Percentiles rank a stretch among this genome's conserved stretches.
Evolutionary conservation across 257 asterid species (phyloP).

Genomic region (Solanum appendiculatum): DNA sequence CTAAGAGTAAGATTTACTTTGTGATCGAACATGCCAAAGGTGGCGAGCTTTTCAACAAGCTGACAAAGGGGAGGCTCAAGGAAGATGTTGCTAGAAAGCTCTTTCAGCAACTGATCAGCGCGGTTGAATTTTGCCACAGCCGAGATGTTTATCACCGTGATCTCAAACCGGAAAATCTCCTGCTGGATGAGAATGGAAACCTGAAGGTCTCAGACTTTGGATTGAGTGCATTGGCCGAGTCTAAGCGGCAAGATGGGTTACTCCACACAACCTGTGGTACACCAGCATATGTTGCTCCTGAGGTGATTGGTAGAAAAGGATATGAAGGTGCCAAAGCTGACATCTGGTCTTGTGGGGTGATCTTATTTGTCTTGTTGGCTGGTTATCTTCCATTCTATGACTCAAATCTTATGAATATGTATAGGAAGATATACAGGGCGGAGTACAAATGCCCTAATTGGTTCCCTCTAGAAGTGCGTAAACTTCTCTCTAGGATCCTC

Average conservation of each 20-base stretch:
- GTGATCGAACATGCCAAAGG: slow-evolving; percentile 77
- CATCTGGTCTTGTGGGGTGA: slow-evolving; percentile 80
- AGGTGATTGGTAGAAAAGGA: slow-evolving; percentile 53
- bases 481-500: slow-evolving; percentile 44
- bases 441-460: slow-evolving; percentile 54
- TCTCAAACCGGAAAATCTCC: slow-evolving; percentile 63
- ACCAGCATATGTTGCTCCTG: slow-evolving; percentile 78
- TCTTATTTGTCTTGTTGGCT: slow-evolving; percentile 54
- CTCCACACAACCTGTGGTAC: slow-evolving; percentile 85
- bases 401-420: slow-evolving; percentile 57
- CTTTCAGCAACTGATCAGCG: slow-evolving; percentile 60
- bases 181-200: slow-evolving; percentile 56
- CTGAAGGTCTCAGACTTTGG: slow-evolving; percentile 79
- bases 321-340: slow-evolving; percentile 72
- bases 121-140: slow-evolving; percentile 51
- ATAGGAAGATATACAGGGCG: slow-evolving; percentile 44
- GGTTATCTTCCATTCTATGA: slow-evolving; percentile 64
- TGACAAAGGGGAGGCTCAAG: slow-evolving; percentile 55
- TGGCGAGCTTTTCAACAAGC: slow-evolving; percentile 71
- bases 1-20: slow-evolving; percentile 61
- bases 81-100: slow-evolving; percentile 50
- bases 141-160: slow-evolving; percentile 79
- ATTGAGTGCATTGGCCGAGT: slow-evolving; percentile 49
- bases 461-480: slow-evolving; percentile 47
- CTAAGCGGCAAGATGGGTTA: slow-evolving; percentile 55